Evolutionary conservation across 208 protist genomes (phyloP).

Genomic region (Crithidia fasciculata): DNA sequence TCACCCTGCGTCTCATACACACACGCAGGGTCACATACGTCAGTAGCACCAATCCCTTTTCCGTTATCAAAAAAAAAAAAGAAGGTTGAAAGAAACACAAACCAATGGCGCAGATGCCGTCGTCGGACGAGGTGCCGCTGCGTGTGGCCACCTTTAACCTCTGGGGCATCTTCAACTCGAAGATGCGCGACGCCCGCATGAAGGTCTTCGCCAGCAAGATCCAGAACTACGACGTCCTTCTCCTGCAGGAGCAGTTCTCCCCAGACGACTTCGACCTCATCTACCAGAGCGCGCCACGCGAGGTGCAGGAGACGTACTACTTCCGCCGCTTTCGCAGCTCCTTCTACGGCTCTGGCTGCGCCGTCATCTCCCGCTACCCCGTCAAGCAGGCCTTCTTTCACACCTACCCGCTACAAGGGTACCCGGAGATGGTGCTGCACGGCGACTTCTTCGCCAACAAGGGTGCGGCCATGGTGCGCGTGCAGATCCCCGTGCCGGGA

Average conservation of each 20-base stretch:
- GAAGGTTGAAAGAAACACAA: neutral
- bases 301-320: constrained; percentile 57
- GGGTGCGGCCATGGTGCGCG: constrained; percentile 67
- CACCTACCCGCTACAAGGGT: constrained; percentile 83
- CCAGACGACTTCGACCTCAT: constrained; percentile 78
- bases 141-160: constrained; percentile 87
- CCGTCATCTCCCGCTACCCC: constrained; percentile 84
- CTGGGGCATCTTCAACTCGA: constrained; percentile 93
- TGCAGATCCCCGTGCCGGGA: constrained; percentile 58
- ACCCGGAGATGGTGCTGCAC: constrained; percentile 84
- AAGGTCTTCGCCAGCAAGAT: constrained; percentile 77
- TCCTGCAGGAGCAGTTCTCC: constrained; percentile 90
- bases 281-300: constrained; percentile 34
- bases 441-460: constrained; percentile 93
- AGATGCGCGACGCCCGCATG: constrained; percentile 79
- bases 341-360: constrained; percentile 88
- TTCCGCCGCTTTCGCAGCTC: constrained; percentile 81
- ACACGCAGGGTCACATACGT: too few relatives aligned
- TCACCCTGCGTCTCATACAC: too few relatives aligned
- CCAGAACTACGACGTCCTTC: constrained; percentile 78
- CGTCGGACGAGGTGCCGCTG: constrained; percentile 33
- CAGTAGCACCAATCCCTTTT: neutral
- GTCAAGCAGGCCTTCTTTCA: constrained; percentile 81
- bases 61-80: neutral
- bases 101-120: constrained; percentile 7